Conservation (phyloP, 2,329 filamentous ascomycete genomes). For the Allantophomopsis cytisporea region DNA sequence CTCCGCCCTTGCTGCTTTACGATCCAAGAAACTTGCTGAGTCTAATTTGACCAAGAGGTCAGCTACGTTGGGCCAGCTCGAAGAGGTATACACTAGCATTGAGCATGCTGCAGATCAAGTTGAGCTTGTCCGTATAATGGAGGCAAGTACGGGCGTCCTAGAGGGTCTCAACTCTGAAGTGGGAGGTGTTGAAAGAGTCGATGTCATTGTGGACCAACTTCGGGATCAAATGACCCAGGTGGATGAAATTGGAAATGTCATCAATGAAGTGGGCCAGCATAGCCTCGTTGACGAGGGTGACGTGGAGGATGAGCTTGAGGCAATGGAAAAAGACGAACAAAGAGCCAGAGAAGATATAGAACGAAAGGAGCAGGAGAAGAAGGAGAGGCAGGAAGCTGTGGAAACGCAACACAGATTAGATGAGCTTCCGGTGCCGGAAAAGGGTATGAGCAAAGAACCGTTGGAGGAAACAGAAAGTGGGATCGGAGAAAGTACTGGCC, state of each 20-base stretch:
- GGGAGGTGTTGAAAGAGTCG: slow-evolving; percentile 64
- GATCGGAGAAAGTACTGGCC: too few species aligned
- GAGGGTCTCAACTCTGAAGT: slow-evolving; percentile 60
- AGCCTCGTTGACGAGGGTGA: slow-evolving; percentile 61
- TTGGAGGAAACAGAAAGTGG: too few species aligned
- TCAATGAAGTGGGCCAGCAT: slow-evolving; percentile 45
- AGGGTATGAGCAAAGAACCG: too few species aligned
- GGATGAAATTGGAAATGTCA: slow-evolving; percentile 69
- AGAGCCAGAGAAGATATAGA: slow-evolving; percentile 30
- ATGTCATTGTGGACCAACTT: slow-evolving; percentile 60
- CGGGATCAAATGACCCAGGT: slow-evolving; percentile 68
- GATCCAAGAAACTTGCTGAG: slow-evolving; percentile 73
- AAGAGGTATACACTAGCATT: slow-evolving; percentile 71
- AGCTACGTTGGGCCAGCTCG: slow-evolving; percentile 65
- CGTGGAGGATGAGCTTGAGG: slow-evolving; percentile 77
- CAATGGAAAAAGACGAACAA: slow-evolving; percentile 41
- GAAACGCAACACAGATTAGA: slow-evolving; percentile 16
- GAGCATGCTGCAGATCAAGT: slow-evolving; percentile 78
- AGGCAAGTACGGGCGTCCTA: slow-evolving; percentile 61
- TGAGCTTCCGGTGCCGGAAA: slow-evolving; percentile 6
- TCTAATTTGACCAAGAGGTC: slow-evolving; percentile 57
- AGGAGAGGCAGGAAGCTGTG: slow-evolving; percentile 16
- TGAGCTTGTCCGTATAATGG: slow-evolving; percentile 72
- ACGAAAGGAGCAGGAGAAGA: slow-evolving; percentile 24
- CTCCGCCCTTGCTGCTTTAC: slow-evolving; percentile 64